A percentile compares a stretch with the other conserved stretches of the same genome.
These are phyloP conservation scores for Lactarius psammicola DNA, from an alignment of 768 basidiomycete genomes.

Conservation along the genomic window DNA sequence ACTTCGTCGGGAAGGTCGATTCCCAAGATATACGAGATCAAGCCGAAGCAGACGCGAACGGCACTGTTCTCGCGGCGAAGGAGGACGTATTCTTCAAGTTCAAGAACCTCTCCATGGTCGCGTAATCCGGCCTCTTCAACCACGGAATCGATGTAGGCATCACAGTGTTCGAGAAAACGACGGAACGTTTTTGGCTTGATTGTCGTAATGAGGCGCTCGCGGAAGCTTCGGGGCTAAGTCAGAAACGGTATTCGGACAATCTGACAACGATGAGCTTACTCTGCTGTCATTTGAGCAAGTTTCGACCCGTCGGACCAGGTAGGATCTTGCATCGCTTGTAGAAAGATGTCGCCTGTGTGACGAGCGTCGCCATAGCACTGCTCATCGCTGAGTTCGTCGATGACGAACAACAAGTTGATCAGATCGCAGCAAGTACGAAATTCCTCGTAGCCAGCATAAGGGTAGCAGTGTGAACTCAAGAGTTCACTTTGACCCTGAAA, in stretches of 20 bases:
- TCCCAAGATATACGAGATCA: constrained; percentile 59
- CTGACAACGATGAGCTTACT: constrained; percentile 41
- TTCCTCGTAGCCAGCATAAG: constrained; percentile 54
- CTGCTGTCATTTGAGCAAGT: constrained; percentile 58
- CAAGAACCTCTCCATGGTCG: constrained; percentile 53
- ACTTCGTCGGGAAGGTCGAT: constrained; percentile 64
- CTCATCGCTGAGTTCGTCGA: constrained; percentile 69
- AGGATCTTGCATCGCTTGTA: constrained; percentile 52
- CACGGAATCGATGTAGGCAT: constrained; percentile 57
- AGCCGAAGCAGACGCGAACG: constrained; percentile 58
- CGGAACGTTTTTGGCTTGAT: constrained; percentile 48
- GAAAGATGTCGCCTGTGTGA: constrained; percentile 50
- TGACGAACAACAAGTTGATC: constrained; percentile 61
- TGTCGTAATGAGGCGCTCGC: constrained; percentile 43
- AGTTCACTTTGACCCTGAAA: constrained; percentile 60
- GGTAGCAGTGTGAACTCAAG: constrained; percentile 59
- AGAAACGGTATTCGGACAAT: constrained; percentile 4
- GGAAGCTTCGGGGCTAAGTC: constrained; percentile 44
- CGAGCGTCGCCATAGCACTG: constrained; percentile 56
- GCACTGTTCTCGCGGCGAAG: constrained; percentile 72
- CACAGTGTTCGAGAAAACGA: constrained; percentile 53
- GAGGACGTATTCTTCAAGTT: constrained; percentile 50
- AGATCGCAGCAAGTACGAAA: constrained; percentile 64
- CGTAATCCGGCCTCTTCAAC: constrained; percentile 61
- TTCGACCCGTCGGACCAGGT: constrained; percentile 55